Evolutionary conservation across 495 filamentous ascomycete genomes (phyloP).

Genomic region (Tuber microsphaerosporum): DNA sequence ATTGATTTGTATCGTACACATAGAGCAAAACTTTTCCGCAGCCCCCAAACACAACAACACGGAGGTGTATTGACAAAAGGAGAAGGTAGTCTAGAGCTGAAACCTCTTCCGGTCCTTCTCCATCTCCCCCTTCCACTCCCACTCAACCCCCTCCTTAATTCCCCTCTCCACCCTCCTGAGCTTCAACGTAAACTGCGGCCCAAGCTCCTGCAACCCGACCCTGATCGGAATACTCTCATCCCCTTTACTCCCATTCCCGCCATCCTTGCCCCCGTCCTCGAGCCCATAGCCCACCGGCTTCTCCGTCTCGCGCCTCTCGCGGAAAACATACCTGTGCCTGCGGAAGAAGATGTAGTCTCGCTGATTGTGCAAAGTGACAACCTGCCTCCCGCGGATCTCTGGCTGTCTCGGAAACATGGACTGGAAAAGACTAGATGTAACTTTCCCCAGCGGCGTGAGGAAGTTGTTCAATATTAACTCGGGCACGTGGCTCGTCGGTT

Average conservation of each 20-base stretch:
- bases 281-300: slow-evolving; percentile 59
- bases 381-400: slow-evolving; percentile 74
- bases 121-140: slow-evolving; percentile 90
- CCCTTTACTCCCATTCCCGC: slow-evolving; percentile 72
- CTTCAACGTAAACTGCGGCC: slow-evolving; percentile 79
- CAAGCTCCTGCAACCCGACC: slow-evolving; percentile 77
- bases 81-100: slow-evolving; percentile 56
- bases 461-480: slow-evolving; percentile 95
- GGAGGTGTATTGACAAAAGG: not conserved
- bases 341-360: slow-evolving; percentile 93
- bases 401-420: slow-evolving; percentile 75
- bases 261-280: slow-evolving; percentile 50
- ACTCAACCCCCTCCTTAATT: slow-evolving; percentile 61
- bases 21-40: not conserved
- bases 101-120: slow-evolving; percentile 92
- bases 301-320: slow-evolving; percentile 75
- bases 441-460: slow-evolving; percentile 79
- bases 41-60: not conserved
- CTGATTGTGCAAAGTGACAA: slow-evolving; percentile 89
- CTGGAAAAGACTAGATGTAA: slow-evolving; percentile 81
- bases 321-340: slow-evolving; percentile 83
- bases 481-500: slow-evolving; percentile 78
- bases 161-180: slow-evolving; percentile 85
- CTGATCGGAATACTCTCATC: slow-evolving; percentile 73
- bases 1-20: not conserved